Percentiles rank a stretch among this genome's conserved stretches.
Conservation (phyloP, 345 rosid species). For the Laguncularia racemosa region DNA sequence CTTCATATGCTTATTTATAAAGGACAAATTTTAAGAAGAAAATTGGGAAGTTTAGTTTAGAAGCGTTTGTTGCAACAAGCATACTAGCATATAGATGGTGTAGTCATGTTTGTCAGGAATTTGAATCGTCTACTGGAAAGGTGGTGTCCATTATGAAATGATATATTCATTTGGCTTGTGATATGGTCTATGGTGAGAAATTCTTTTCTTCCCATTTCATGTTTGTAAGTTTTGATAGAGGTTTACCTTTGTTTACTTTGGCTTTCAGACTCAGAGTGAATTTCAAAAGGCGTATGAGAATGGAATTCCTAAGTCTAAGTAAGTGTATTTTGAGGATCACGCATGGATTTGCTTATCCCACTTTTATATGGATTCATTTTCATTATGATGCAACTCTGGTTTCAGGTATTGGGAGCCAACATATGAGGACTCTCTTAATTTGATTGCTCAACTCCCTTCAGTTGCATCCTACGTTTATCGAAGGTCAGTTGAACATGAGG, state of each 20-base stretch:
- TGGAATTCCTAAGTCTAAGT: constrained; percentile 90
- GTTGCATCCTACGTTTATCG: constrained; percentile 88
- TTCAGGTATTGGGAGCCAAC: constrained; percentile 97
- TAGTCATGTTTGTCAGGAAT: too few species aligned
- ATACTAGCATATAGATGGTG: too few species aligned
- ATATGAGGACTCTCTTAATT: constrained; percentile 78
- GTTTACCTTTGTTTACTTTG: background rate
- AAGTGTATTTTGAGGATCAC: constrained; percentile 17
- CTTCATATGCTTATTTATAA: too few species aligned
- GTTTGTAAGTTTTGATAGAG: too few species aligned
- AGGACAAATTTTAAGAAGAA: too few species aligned
- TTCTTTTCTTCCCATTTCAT: too few species aligned
- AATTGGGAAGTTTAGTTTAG: too few species aligned
- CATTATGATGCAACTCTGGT: constrained; percentile 1
- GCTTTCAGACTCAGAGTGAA: constrained; percentile 87
- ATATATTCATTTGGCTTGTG: too few species aligned
- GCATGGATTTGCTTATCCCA: constrained; percentile 9
- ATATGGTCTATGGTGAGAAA: too few species aligned
- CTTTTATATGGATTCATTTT: constrained; percentile 8
- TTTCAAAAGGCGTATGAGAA: constrained; percentile 88
- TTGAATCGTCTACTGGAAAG: too few species aligned
- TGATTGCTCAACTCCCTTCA: constrained; percentile 85
- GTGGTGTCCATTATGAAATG: too few species aligned
- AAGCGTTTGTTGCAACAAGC: too few species aligned
- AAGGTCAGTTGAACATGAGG: constrained; percentile 41